phyloP scores from a whole-genome alignment of 2,329 filamentous ascomycete genomes.

The Cordyceps pruinosa region DNA sequence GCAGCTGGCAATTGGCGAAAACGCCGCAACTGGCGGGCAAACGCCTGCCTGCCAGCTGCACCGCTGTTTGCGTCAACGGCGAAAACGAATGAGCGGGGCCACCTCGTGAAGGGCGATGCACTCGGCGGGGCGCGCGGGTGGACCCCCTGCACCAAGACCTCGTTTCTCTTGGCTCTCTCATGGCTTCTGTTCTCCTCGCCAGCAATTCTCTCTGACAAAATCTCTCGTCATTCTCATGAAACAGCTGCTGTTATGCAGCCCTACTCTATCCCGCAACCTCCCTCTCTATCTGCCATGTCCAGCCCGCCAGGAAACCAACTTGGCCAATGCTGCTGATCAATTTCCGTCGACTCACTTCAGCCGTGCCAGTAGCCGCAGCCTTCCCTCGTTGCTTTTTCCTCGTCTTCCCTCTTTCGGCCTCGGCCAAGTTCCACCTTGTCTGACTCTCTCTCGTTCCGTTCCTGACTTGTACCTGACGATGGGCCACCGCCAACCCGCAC shows the following conservation, averaged over 20 bases:
- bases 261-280: neutral
- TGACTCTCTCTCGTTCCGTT: constrained; percentile 4
- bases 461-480: constrained; percentile 11
- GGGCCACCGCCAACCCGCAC: too few relatives aligned
- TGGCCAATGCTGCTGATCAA: neutral
- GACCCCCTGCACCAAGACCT: neutral
- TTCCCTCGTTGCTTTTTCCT: neutral
- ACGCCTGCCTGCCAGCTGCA: neutral
- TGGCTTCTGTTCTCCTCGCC: neutral
- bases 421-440: constrained; percentile 9
- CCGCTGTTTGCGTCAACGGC: neutral
- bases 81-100: constrained; percentile 3
- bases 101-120: neutral
- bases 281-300: neutral
- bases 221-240: neutral
- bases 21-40: too few relatives aligned
- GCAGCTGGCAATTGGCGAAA: neutral
- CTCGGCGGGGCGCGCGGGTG: neutral
- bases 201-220: neutral
- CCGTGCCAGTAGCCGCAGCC: neutral
- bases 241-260: neutral
- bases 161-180: constrained; percentile 3
- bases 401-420: neutral
- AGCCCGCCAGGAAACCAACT: neutral
- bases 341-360: neutral